Conservation (phyloP, 345 rosid species). For the Populus alba region DNA sequence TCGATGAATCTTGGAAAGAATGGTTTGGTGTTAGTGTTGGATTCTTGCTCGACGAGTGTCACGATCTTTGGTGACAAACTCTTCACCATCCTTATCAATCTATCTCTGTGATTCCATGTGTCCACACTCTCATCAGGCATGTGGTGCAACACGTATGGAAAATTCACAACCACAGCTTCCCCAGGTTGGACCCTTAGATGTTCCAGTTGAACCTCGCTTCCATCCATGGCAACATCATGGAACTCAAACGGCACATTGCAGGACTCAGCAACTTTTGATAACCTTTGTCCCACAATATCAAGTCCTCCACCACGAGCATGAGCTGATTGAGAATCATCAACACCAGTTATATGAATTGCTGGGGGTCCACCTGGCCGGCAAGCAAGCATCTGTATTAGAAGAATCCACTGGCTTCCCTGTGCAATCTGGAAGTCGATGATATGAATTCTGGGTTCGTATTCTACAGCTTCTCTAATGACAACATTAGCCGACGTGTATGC, state of each 20-base stretch:
- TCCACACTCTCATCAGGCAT: conserved; percentile 98
- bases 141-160: conserved; percentile 86
- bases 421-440: conserved; percentile 87
- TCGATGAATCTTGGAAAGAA: conserved; percentile 59
- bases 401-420: conserved; percentile 79
- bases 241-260: conserved; percentile 72
- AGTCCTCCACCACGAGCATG: conserved; percentile 97
- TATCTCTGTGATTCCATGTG: conserved; percentile 70
- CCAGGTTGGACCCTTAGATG: conserved; percentile 60
- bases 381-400: conserved; percentile 56
- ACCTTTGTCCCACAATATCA: conserved; percentile 56
- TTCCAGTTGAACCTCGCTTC: conserved; percentile 56
- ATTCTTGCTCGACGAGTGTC: conserved; percentile 77
- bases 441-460: conserved; percentile 65
- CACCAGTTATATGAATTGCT: conserved; percentile 65
- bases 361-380: conserved; percentile 73
- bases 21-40: conserved; percentile 76
- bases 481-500: conserved; percentile 80
- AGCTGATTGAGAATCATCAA: conserved; percentile 87
- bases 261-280: conserved; percentile 44
- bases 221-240: conserved; percentile 70
- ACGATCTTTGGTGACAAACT: conserved; percentile 76
- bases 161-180: conserved; percentile 83
- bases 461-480: conserved; percentile 59
- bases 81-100: conserved; percentile 72